Evolutionary conservation across 2,329 filamentous ascomycete species (phyloP).

Genomic region (Neopestalotiopsis rosae): DNA sequence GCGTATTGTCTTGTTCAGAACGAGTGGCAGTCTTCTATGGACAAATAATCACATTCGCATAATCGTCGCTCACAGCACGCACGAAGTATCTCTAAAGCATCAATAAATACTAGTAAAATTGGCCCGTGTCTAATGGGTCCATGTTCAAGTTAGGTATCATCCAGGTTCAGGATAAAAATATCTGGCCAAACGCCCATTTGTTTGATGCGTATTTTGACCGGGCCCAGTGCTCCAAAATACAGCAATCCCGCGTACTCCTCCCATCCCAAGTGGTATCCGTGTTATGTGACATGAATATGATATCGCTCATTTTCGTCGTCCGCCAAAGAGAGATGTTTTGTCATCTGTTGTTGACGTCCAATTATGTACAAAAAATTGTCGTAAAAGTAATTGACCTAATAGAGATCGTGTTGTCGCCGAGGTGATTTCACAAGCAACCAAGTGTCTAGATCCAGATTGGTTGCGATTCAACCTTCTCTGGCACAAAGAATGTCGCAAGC

Average conservation of each 20-base stretch:
- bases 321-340: not conserved
- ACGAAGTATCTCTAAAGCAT: not conserved
- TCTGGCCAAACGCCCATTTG: conserved; percentile 6
- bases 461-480: conserved; percentile 35
- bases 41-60: not conserved
- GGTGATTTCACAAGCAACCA: conserved; percentile 12
- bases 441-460: conserved; percentile 56
- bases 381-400: conserved; percentile 23
- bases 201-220: not conserved
- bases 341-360: conserved; percentile 20
- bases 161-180: not conserved
- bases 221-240: not conserved
- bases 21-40: conserved; percentile 11
- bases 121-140: not conserved
- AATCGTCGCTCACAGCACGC: not conserved
- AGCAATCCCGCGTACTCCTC: not conserved
- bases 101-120: not conserved
- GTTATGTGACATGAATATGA: conserved; percentile 16
- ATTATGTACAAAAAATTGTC: conserved; percentile 40
- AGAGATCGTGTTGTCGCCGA: conserved; percentile 7
- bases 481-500: conserved; percentile 63
- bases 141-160: conserved; percentile 1
- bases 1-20: not conserved
- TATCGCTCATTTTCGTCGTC: conserved; percentile 8
- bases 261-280: conserved; percentile 16